phyloP scores from a whole-genome alignment of 1,284 basidiomycete species.

The Hymenochaete sp. region DNA sequence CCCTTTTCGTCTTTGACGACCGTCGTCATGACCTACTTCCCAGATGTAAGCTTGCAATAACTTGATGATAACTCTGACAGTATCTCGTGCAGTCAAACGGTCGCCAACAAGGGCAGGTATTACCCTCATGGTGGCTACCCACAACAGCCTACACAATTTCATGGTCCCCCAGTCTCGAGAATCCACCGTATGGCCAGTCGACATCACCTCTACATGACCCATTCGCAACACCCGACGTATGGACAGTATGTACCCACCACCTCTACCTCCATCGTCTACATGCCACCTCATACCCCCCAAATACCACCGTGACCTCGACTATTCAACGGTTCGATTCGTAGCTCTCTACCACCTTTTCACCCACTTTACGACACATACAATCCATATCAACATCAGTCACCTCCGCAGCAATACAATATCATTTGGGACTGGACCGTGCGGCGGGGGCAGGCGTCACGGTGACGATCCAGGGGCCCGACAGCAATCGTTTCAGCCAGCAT shows the following conservation, averaged over 20 bases:
- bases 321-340: slow-evolving; percentile 2
- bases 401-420: slow-evolving; percentile 7
- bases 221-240: slow-evolving; percentile 11
- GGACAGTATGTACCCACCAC: slow-evolving; percentile 4
- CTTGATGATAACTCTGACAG: background rate
- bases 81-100: slow-evolving; percentile 13
- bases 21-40: slow-evolving; percentile 17
- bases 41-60: slow-evolving; percentile 9
- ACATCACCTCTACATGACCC: slow-evolving; percentile 12
- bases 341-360: slow-evolving; percentile 3
- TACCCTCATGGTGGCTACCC: slow-evolving; percentile 6
- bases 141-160: slow-evolving; percentile 9
- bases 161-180: slow-evolving; percentile 17
- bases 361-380: slow-evolving; percentile 8
- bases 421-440: background rate
- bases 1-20: background rate
- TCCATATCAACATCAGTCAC: slow-evolving; percentile 13
- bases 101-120: slow-evolving; percentile 10
- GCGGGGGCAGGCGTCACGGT: too few species aligned
- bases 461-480: slow-evolving; percentile 10
- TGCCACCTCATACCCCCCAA: slow-evolving; percentile 1
- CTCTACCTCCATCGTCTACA: slow-evolving; percentile 1
- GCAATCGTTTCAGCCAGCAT: slow-evolving; percentile 22
- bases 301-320: slow-evolving; percentile 12
- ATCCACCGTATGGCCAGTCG: slow-evolving; percentile 8